Conservation (phyloP, 1,139 yeast genomes). For the Kurtzmaniella quercitrusa region DNA sequence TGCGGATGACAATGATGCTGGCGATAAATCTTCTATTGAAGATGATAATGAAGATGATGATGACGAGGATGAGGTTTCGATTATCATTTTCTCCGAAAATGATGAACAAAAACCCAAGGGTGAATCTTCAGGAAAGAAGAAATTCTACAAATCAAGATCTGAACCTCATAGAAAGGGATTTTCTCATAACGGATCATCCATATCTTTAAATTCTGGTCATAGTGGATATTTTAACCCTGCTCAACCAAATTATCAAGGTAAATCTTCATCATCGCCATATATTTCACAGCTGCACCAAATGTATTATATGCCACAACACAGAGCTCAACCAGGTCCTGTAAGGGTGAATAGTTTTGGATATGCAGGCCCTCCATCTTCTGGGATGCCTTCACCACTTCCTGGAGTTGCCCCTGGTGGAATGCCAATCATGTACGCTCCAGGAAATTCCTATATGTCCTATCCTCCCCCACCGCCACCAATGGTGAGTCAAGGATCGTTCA, state of each 20-base stretch:
- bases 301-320: conserved; percentile 9
- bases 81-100: conserved; percentile 39
- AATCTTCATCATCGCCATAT: conserved; percentile 16
- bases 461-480: conserved; percentile 1
- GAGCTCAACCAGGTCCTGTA: conserved; percentile 6
- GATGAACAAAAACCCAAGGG: conserved; percentile 9
- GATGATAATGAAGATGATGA: conserved; percentile 20
- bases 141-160: conserved; percentile 1
- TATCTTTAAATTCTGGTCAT: conserved; percentile 20
- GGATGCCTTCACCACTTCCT: not conserved
- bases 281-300: conserved; percentile 15
- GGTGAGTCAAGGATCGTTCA: conserved; percentile 1
- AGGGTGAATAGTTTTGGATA: not conserved
- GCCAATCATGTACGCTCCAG: not conserved
- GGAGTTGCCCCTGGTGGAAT: not conserved
- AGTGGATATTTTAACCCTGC: conserved; percentile 10
- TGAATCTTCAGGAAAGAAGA: not conserved
- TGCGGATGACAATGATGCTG: conserved; percentile 5
- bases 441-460: not conserved
- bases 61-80: conserved; percentile 41
- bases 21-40: conserved; percentile 9
- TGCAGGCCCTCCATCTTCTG: not conserved
- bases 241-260: conserved; percentile 3
- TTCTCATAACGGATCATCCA: conserved; percentile 22
- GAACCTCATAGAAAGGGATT: conserved; percentile 8